A percentile compares a stretch with the other conserved stretches of the same genome.
These are phyloP conservation scores for Phytophthora podocarpi DNA, from an alignment of 352 stramenopile species.

Conservation along the genomic window DNA sequence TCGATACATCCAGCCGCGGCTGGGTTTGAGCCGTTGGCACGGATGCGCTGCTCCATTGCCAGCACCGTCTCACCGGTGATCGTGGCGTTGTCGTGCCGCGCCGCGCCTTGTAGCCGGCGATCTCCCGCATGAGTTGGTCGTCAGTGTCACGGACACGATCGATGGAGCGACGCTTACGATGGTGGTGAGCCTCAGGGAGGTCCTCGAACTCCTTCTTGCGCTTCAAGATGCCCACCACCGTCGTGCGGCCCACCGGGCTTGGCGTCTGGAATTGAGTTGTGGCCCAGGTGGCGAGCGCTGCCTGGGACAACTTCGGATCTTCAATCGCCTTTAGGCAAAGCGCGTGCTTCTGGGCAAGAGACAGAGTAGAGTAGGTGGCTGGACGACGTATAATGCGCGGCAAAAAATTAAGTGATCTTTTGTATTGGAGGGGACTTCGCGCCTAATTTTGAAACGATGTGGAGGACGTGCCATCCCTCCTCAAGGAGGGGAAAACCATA, in stretches of 20 bases:
- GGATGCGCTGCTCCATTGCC: background rate
- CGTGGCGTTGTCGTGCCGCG: background rate
- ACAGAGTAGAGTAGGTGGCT: background rate
- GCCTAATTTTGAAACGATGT: background rate
- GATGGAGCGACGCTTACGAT: background rate
- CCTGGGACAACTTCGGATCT: background rate
- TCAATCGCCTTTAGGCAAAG: background rate
- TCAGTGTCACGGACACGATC: background rate
- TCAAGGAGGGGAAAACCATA: background rate
- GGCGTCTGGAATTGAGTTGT: background rate
- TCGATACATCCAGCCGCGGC: slow-evolving; percentile 12
- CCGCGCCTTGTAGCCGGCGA: background rate
- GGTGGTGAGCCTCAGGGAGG: background rate
- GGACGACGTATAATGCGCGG: background rate
- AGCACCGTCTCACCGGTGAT: background rate
- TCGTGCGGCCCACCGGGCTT: background rate
- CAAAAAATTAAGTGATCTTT: background rate
- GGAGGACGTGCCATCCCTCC: slow-evolving; percentile 1
- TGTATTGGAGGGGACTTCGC: background rate
- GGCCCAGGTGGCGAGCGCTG: background rate
- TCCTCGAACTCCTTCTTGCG: background rate
- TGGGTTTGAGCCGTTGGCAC: too few relatives aligned
- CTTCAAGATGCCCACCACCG: background rate
- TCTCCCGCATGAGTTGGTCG: background rate
- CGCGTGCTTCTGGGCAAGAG: background rate